phyloP scores from a whole-genome alignment of 306 rosid species.

The Vicia faba region DNA sequence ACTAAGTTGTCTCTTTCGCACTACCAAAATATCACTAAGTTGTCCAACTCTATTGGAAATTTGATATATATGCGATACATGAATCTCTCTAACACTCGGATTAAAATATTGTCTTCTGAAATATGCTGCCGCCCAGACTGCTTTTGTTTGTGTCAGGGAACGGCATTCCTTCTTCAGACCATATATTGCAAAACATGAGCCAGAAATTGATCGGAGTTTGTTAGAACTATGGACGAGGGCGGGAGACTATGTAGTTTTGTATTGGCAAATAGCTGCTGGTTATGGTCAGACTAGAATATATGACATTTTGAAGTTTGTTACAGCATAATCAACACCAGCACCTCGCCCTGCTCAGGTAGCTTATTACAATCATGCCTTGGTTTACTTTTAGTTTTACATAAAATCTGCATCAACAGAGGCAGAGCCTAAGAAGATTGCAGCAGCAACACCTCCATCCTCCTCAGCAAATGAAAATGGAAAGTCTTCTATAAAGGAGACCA shows the following conservation, averaged over 20 bases:
- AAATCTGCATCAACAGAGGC: slow-evolving; percentile 50
- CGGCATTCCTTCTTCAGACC: slow-evolving; percentile 89
- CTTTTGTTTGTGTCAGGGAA: slow-evolving; percentile 59
- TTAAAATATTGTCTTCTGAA: background rate
- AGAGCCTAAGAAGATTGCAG: slow-evolving; percentile 50
- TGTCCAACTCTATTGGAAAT: too few relatives aligned
- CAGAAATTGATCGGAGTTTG: slow-evolving; percentile 84
- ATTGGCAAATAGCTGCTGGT: slow-evolving; percentile 87
- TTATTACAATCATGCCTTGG: slow-evolving; percentile 17
- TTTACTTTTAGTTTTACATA: slow-evolving; percentile 24
- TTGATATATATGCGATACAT: background rate
- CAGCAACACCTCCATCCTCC: slow-evolving; percentile 36
- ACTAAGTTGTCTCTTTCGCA: background rate
- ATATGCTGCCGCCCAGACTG: too few relatives aligned
- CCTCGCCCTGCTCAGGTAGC: slow-evolving; percentile 82
- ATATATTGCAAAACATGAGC: slow-evolving; percentile 87
- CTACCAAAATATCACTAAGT: too few relatives aligned
- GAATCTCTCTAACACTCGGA: background rate
- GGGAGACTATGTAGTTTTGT: slow-evolving; percentile 65
- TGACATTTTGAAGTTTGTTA: slow-evolving; percentile 78
- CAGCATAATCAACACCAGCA: slow-evolving; percentile 78
- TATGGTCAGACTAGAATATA: slow-evolving; percentile 84
- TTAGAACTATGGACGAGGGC: slow-evolving; percentile 85
- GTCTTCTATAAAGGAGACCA: slow-evolving; percentile 47
- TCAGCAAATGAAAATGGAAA: slow-evolving; percentile 50